Evolutionary conservation across 495 filamentous ascomycete genomes (phyloP).

Genomic region (Hyaloscypha finlandica): DNA sequence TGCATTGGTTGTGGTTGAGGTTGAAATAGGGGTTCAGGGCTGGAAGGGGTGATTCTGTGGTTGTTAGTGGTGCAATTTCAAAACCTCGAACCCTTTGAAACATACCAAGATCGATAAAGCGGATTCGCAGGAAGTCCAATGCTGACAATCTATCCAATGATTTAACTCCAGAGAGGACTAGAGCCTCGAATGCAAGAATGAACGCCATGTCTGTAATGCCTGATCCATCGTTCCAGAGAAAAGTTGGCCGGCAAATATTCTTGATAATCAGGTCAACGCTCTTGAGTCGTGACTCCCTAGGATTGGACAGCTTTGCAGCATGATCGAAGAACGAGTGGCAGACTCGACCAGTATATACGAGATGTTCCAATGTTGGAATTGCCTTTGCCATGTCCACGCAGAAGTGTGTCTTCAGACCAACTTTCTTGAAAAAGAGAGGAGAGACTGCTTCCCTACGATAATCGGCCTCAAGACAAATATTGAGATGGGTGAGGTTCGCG

Average conservation of each 20-base stretch:
- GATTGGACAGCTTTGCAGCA: constrained; percentile 41
- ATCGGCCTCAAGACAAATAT: constrained; percentile 68
- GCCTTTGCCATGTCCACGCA: constrained; percentile 60
- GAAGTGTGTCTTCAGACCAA: constrained; percentile 54
- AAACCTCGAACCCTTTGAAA: constrained; percentile 22
- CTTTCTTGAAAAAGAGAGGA: constrained; percentile 55
- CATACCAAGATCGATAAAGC: constrained; percentile 69
- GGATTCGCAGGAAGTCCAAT: constrained; percentile 63
- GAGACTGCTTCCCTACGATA: constrained; percentile 59
- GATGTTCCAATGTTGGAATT: constrained; percentile 58
- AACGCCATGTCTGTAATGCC: constrained; percentile 69
- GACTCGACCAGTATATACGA: constrained; percentile 67
- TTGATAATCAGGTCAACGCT: constrained; percentile 70
- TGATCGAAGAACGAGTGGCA: constrained; percentile 61
- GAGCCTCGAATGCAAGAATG: constrained; percentile 63
- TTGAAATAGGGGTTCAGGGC: constrained; percentile 70
- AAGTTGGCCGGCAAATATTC: constrained; percentile 62
- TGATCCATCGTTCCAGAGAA: constrained; percentile 58
- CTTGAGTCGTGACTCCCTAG: constrained; percentile 51
- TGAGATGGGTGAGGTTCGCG: constrained; percentile 56
- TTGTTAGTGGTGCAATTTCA: constrained; percentile 16
- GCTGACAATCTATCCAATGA: constrained; percentile 53
- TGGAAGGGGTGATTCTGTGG: constrained; percentile 52
- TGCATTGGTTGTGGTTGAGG: constrained; percentile 55
- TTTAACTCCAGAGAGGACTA: constrained; percentile 61